A percentile compares a stretch with the other conserved stretches of the same genome.
These are phyloP conservation scores for Acacia melanoxylon DNA, from an alignment of 306 rosid genomes.

Conservation along the genomic window DNA sequence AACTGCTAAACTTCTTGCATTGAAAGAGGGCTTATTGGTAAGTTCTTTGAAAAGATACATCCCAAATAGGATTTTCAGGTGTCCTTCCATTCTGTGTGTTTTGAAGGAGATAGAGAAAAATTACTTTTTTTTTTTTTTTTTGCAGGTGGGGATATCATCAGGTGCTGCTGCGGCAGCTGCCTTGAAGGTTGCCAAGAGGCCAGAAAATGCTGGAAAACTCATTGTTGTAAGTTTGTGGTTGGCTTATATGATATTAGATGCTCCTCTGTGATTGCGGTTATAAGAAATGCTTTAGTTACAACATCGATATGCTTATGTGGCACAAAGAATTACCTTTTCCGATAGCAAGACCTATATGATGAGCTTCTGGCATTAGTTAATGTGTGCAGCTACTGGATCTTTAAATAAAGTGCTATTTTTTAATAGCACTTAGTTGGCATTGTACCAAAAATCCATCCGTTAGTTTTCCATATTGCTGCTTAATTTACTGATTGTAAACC, in stretches of 20 bases:
- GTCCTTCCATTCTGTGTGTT: conserved; percentile 5
- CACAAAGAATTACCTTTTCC: not conserved
- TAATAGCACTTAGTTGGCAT: too few relatives aligned
- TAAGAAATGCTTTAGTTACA: not conserved
- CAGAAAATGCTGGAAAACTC: conserved; percentile 92
- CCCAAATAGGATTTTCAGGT: not conserved
- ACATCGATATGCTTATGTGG: not conserved
- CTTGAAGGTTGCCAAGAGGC: conserved; percentile 73
- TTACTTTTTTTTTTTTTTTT: not conserved
- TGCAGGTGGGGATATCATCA: conserved; percentile 94
- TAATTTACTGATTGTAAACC: conserved; percentile 20
- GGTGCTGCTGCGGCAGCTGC: conserved; percentile 97
- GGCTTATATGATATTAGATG: not conserved
- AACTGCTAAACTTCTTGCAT: conserved; percentile 82
- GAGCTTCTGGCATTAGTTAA: too few relatives aligned
- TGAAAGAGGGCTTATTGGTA: conserved; percentile 88
- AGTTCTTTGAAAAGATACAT: conserved; percentile 29
- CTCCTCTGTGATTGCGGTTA: not conserved
- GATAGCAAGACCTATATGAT: not conserved
- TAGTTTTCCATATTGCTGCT: not conserved
- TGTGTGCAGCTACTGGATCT: not conserved
- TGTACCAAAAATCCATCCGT: not conserved
- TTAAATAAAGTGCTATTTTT: not conserved
- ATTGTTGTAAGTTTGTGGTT: conserved; percentile 70
- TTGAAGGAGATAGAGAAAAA: not conserved